Base-by-base conservation (phyloP, 2,329 filamentous ascomycete genomes). In the Diaporthe citriasiana region DNA sequence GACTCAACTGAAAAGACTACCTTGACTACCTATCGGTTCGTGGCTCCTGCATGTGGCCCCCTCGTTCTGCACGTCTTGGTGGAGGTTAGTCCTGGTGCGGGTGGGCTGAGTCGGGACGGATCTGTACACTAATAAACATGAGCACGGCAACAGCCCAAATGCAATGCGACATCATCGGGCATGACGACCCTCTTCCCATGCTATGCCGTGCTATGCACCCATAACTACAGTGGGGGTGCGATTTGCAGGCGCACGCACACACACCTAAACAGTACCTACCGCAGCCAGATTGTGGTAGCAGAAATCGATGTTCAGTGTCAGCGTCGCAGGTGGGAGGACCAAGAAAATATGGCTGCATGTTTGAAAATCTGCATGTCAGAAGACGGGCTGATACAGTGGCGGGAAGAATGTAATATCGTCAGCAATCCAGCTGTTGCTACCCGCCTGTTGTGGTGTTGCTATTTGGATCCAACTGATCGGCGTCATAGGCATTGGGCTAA, bases 111-210 rank as follows among this genome's bases (percentile, higher is more conserved):
- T 51, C 63, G 63, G 60, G 60, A 65, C 59, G 59, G 59, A 65
- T 65, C 59, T 65, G 27, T 47, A 47, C 42, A 47, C 42, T 45
- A 45, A 45, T 47, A 50, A 66, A 38, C 63, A 51, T 68, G 45
- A 17, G 33, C 47, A 40, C 47, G 38, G 63, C 33, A 4, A 47
- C 33, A 68, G 63, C 33, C 45, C 45, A 63, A 42, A 68, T 70
- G 55, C 72, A 63, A 63, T 53, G 65, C 66, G 72, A 73, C 72
- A 73, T 73, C 72, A 73, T 73, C 50, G 38, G 38, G 30, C 72
- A 71, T 59, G 45, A 35, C 27, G 65, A 38, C 42, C 45, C 60
- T 50, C 60, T 50, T 63, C 40, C 19, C 40, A 30, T 65, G 40
- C 25, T 17, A 50, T 35, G 27, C 42, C 27, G 13, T 50, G 33